Percentiles rank a stretch among this genome's conserved stretches.
Conservation (phyloP, 2,329 filamentous ascomycete species). For the Lachnellula occidentalis region DNA sequence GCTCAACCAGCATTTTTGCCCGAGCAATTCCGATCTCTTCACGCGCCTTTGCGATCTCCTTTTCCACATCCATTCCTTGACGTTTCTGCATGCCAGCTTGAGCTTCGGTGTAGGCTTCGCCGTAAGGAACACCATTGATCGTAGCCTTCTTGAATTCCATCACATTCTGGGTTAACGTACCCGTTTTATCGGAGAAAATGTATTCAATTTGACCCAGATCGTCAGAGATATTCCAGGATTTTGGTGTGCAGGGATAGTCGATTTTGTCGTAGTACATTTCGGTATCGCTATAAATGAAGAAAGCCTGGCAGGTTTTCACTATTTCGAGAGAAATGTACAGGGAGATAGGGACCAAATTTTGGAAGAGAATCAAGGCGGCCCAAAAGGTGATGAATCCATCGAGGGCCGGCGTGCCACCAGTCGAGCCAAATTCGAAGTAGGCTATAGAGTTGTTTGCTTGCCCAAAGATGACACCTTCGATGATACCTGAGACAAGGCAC, state of each 20-base stretch:
- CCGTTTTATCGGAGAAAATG: constrained; percentile 95
- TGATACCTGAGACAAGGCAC: constrained; percentile 79
- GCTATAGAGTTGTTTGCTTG: constrained; percentile 67
- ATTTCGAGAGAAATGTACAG: constrained; percentile 97
- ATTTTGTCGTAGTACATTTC: constrained; percentile 96
- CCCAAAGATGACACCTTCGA: constrained; percentile 78
- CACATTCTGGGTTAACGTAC: constrained; percentile 84
- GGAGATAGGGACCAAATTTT: constrained; percentile 97
- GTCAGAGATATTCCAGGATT: constrained; percentile 98
- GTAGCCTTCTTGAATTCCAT: constrained; percentile 99
- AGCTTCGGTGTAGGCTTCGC: constrained; percentile 95
- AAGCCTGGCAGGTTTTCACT: constrained; percentile 83
- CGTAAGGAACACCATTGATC: constrained; percentile 92
- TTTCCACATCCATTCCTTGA: constrained; percentile 78
- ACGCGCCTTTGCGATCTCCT: constrained; percentile 65
- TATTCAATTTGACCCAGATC: constrained; percentile 98
- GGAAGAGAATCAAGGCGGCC: constrained; percentile 89
- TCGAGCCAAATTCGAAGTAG: constrained; percentile 82
- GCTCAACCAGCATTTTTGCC: constrained; percentile 61
- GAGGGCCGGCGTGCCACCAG: constrained; percentile 66
- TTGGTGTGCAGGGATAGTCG: constrained; percentile 92
- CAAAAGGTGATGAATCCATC: constrained; percentile 97
- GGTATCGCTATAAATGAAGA: constrained; percentile 95
- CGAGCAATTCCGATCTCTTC: constrained; percentile 77
- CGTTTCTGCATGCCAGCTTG: constrained; percentile 94